Evolutionary conservation across 2,329 filamentous ascomycete species (phyloP).

Genomic region (Colletotrichum australisinense): DNA sequence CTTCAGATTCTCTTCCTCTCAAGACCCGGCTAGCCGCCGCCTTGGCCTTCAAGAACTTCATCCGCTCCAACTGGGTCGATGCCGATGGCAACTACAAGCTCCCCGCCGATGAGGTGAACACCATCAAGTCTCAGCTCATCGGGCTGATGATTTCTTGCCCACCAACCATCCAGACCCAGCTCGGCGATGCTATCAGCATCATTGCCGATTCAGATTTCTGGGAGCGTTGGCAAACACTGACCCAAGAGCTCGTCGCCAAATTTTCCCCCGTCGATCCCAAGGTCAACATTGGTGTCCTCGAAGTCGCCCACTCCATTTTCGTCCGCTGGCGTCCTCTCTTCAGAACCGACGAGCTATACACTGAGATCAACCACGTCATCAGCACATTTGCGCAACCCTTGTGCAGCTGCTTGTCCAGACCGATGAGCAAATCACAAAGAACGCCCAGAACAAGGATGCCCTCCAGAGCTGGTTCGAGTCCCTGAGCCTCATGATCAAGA

Average conservation of each 20-base stretch:
- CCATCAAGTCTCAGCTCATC: constrained; percentile 95
- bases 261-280: constrained; percentile 84
- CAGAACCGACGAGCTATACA: constrained; percentile 90
- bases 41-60: constrained; percentile 98
- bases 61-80: constrained; percentile 93
- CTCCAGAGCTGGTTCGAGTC: constrained; percentile 86
- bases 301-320: constrained; percentile 98
- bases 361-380: constrained; percentile 96
- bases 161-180: constrained; percentile 86
- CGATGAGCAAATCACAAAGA: constrained; percentile 78
- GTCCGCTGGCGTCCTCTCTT: constrained; percentile 95
- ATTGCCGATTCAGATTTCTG: constrained; percentile 99
- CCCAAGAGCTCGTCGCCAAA: constrained; percentile 88
- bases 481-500: constrained; percentile 88
- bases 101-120: constrained; percentile 81
- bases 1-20: constrained; percentile 75
- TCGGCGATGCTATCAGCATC: constrained; percentile 95
- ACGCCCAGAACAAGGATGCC: constrained; percentile 78
- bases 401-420: constrained; percentile 81
- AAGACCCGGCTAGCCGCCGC: constrained; percentile 89
- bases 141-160: constrained; percentile 96
- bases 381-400: constrained; percentile 83
- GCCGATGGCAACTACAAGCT: constrained; percentile 96
- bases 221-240: constrained; percentile 95
- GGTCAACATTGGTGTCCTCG: constrained; percentile 92